These are phyloP conservation scores for Cutaneotrichosporon curvatum DNA, from an alignment of 1,284 basidiomycete species.

Conservation along the genomic window DNA sequence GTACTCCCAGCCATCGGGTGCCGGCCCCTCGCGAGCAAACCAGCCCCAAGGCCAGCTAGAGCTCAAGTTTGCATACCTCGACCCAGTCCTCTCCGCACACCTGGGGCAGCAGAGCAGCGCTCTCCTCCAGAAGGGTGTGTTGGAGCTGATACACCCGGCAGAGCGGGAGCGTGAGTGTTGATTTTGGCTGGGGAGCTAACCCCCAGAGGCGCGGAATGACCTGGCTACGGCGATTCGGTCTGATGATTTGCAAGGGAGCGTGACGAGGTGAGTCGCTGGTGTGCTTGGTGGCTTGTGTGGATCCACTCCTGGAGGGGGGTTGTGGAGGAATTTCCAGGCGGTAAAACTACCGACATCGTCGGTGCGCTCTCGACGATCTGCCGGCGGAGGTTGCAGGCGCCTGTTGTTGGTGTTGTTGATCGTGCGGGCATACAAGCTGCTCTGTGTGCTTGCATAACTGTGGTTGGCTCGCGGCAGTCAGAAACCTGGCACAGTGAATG, in stretches of 20 bases:
- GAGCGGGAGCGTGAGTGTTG: constrained; percentile 59
- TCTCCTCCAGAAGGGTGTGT: constrained; percentile 67
- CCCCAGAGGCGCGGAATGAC: constrained; percentile 58
- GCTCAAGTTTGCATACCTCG: constrained; percentile 78
- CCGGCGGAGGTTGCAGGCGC: too few species aligned
- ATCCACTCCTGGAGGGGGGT: too few species aligned
- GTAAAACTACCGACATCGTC: too few species aligned
- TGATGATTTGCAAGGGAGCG: constrained; percentile 79
- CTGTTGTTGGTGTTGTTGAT: too few species aligned
- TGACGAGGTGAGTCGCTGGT: constrained; percentile 62
- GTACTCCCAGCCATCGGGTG: constrained; percentile 14
- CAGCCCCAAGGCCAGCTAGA: constrained; percentile 39
- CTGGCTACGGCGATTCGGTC: constrained; percentile 69
- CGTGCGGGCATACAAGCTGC: too few species aligned
- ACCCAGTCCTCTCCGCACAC: constrained; percentile 73
- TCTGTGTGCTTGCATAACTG: too few species aligned
- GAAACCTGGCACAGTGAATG: too few species aligned
- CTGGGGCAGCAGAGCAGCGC: constrained; percentile 62
- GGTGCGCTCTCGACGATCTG: too few species aligned
- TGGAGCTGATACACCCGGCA: constrained; percentile 83
- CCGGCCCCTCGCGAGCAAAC: neutral
- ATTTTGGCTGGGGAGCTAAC: neutral
- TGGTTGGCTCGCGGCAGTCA: too few species aligned
- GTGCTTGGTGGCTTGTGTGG: neutral
- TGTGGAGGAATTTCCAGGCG: too few species aligned